These are phyloP conservation scores for Eucalyptus viminalis DNA, from an alignment of 345 rosid species.

Conservation along the genomic window DNA sequence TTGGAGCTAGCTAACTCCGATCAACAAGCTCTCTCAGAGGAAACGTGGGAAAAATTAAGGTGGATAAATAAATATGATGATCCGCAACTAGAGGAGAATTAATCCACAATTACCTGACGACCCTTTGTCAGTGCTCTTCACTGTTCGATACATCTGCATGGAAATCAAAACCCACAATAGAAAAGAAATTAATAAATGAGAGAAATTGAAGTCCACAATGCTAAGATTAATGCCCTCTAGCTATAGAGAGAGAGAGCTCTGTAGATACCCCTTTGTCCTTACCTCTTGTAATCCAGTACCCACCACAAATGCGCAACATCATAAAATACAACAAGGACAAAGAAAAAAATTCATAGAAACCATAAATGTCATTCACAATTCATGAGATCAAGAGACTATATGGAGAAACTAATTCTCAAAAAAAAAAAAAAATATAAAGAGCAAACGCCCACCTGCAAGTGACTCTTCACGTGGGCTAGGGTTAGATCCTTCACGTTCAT, in stretches of 20 bases:
- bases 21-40: neutral
- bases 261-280: constrained; percentile 46
- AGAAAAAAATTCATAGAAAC: neutral
- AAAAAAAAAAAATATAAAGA: neutral
- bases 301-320: constrained; percentile 8
- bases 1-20: neutral
- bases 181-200: neutral
- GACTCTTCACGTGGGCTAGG: constrained; percentile 99
- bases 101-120: constrained; percentile 31
- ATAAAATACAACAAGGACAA: neutral
- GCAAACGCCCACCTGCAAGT: constrained; percentile 70
- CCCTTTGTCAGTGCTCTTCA: constrained; percentile 85
- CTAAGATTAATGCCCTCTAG: constrained; percentile 5
- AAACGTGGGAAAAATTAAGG: neutral
- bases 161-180: constrained; percentile 6
- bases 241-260: neutral
- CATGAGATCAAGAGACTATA: neutral
- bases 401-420: neutral
- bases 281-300: constrained; percentile 2
- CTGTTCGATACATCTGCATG: constrained; percentile 99
- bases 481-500: constrained; percentile 99
- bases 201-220: constrained; percentile 11
- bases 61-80: neutral
- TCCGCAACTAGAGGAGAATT: neutral
- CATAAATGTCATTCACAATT: neutral